These are phyloP conservation scores for Candida ascalaphidarum DNA, from an alignment of 805 yeast genomes.

Conservation along the genomic window DNA sequence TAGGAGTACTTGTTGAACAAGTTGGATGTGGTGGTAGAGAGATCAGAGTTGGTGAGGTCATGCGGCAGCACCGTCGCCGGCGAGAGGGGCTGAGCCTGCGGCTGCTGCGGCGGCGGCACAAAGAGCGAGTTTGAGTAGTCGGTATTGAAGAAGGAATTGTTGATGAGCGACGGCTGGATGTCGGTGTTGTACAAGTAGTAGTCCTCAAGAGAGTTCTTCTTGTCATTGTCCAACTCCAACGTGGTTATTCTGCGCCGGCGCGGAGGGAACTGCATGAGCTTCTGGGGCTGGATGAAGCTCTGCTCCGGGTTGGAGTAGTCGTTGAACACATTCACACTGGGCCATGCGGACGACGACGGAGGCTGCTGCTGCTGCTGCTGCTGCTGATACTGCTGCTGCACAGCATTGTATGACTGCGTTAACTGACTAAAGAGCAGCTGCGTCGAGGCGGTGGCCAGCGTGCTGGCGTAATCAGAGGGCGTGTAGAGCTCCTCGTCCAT, in stretches of 20 bases:
- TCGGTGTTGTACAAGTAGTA: constrained; percentile 31
- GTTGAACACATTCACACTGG: too few species aligned
- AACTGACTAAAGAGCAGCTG: too few species aligned
- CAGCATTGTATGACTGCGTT: too few species aligned
- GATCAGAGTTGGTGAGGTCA: constrained; percentile 5
- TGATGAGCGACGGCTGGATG: constrained; percentile 31
- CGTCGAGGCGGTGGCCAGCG: neutral
- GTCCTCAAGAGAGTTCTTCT: constrained; percentile 23
- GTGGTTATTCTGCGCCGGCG: constrained; percentile 28
- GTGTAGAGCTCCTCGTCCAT: constrained; percentile 54
- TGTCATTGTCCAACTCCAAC: constrained; percentile 12
- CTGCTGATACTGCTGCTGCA: too few species aligned
- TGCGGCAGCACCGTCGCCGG: too few species aligned
- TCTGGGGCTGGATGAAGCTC: constrained; percentile 6
- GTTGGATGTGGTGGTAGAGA: constrained; percentile 6
- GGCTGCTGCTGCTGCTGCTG: too few species aligned
- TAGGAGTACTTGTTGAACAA: constrained; percentile 4
- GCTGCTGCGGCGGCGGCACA: constrained; percentile 11
- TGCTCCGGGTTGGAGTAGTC: constrained; percentile 16
- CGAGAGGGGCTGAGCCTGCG: too few species aligned
- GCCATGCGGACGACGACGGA: constrained; percentile 3
- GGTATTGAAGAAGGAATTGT: constrained; percentile 15
- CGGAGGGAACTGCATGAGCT: neutral
- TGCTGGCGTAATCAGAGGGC: neutral
- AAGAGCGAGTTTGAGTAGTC: constrained; percentile 20